A percentile compares a stretch with the other conserved stretches of the same genome.
phyloP scores from a whole-genome alignment of 2,329 filamentous ascomycete genomes.

The Aspergillus latus region DNA sequence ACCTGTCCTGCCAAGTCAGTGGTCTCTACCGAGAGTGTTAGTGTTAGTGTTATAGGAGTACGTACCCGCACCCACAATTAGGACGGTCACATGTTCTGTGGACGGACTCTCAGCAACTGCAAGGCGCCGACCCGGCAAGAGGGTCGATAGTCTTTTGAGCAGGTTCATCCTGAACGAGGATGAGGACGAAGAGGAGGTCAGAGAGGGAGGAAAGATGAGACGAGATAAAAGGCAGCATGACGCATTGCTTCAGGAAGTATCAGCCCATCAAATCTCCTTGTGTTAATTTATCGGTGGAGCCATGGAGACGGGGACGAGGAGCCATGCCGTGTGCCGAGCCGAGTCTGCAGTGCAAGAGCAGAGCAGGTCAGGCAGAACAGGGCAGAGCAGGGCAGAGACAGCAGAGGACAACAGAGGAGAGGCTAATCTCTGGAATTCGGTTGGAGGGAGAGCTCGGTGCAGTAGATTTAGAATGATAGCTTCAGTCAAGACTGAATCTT shows the following conservation, averaged over 20 bases:
- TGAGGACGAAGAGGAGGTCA: background rate
- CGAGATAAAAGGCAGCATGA: background rate
- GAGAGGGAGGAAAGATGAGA: background rate
- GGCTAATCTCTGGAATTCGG: background rate
- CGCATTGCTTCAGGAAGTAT: background rate
- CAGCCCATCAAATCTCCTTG: background rate
- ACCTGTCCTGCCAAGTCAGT: slow-evolving; percentile 25
- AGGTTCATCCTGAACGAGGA: background rate
- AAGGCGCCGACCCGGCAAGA: background rate
- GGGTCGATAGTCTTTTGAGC: background rate
- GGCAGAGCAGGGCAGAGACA: background rate
- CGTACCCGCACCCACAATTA: slow-evolving; percentile 23
- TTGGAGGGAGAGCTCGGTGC: background rate
- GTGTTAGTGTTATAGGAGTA: background rate
- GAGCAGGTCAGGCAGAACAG: background rate
- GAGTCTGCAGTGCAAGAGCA: background rate
- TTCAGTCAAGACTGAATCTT: too few species aligned
- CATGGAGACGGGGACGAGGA: background rate
- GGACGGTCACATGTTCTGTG: slow-evolving; percentile 12
- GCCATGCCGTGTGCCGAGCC: background rate
- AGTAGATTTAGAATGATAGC: too few species aligned
- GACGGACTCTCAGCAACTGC: background rate
- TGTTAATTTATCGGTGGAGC: background rate
- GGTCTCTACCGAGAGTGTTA: background rate
- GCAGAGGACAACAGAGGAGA: background rate